Percentiles rank a stretch among this genome's conserved stretches.
Conservation (phyloP, 129 eudicot species). For the Erigeron canadensis region DNA sequence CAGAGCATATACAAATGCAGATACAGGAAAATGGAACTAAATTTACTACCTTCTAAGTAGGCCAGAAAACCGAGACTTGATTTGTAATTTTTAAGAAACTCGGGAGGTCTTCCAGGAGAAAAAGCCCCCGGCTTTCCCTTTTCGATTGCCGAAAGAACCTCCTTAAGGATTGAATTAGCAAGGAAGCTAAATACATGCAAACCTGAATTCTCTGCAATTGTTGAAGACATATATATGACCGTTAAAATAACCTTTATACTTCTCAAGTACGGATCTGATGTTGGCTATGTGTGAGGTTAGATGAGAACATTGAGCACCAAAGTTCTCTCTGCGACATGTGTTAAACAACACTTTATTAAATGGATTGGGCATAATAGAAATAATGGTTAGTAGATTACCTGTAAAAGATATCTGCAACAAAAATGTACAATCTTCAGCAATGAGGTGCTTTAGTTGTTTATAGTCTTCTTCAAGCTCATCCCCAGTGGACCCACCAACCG, state of each 20-base stretch:
- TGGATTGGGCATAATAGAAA: background rate
- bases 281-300: background rate
- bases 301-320: background rate
- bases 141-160: constrained; percentile 76
- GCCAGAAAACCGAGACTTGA: constrained; percentile 80
- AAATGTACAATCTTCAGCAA: constrained; percentile 83
- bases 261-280: background rate
- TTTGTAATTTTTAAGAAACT: constrained; percentile 83
- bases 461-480: constrained; percentile 87
- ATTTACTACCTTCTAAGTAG: constrained; percentile 72
- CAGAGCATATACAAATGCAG: background rate
- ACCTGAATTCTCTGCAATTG: constrained; percentile 89
- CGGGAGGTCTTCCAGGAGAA: constrained; percentile 97
- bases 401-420: constrained; percentile 79
- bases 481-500: constrained; percentile 50
- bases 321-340: constrained; percentile 4
- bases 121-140: constrained; percentile 93
- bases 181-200: constrained; percentile 93
- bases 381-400: constrained; percentile 33
- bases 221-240: constrained; percentile 6
- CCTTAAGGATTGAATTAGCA: constrained; percentile 95
- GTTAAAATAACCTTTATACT: background rate
- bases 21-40: constrained; percentile 3
- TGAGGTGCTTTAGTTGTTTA: constrained; percentile 50
- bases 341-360: background rate